Evolutionary conservation across 495 filamentous ascomycete genomes (phyloP), one percentile per base, ranked within the genome.

Genomic region (Rhizodiscina lignyota): DNA sequence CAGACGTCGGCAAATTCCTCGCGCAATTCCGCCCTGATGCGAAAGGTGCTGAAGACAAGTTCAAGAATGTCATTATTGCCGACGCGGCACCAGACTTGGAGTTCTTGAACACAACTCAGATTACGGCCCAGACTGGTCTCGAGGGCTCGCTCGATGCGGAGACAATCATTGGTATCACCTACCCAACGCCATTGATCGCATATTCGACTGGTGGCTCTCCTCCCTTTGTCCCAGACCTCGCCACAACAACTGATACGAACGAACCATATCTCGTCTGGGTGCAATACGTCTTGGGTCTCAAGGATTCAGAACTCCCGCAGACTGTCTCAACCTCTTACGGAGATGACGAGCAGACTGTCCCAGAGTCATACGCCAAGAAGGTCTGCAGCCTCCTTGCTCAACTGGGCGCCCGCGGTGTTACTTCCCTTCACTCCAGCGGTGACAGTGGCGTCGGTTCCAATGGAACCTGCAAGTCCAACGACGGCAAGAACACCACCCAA

Each of bases 1-100:
- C 58, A 3, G 66, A 70, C 37, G 51, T 61, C 12, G 41, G 48
- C n/a, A 38, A 59, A 2, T 70, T 61, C 40, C 55, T 68, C 11
- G 31, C 56, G 21, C 51, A 55, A 33, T 67, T 51, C 45, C 55
- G 65, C 1, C 64, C 66, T 1, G 64, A 61, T 6, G 60, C 55
- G 4, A 53, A 50, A 30, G 40, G 43, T 0, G 52, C 50, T 18
- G 61, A 56, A 11, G 42, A 8, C 24, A 27, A 27, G 8, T 27
- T 27, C 13, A 13, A 8, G 8, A 8, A 8, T 8, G 24, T 27
- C 13, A 27, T 8, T 13, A n/a, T n/a, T n/a, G n/a, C n/a, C n/a
- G n/a, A n/a, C n/a, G n/a, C n/a, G n/a, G n/a, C n/a, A n/a, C n/a
- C n/a, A n/a, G n/a, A n/a, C n/a, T n/a, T n/a, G n/a, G n/a, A n/a